phyloP scores from a whole-genome alignment of 2,329 filamentous ascomycete species.

The Ascosphaera acerosa region DNA sequence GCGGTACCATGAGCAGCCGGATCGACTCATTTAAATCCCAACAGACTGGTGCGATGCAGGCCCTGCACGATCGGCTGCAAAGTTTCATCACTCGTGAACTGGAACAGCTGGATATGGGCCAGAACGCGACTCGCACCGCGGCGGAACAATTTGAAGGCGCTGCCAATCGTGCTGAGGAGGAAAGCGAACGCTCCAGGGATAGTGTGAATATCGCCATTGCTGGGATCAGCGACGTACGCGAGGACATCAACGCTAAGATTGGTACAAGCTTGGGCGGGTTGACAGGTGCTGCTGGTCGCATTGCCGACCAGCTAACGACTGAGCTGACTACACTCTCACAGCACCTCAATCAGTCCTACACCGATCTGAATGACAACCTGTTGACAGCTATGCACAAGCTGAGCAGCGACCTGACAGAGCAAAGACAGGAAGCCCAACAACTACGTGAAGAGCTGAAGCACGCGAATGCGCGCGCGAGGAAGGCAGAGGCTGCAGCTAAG shows the following conservation, averaged over 20 bases:
- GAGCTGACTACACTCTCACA: conserved; percentile 68
- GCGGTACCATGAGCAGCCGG: conserved; percentile 47
- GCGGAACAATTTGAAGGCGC: conserved; percentile 40
- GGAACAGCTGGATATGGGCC: conserved; percentile 41
- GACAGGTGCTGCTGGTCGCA: conserved; percentile 60
- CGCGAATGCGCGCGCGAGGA: conserved; percentile 41
- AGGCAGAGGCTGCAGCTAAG: conserved; percentile 42
- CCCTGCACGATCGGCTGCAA: conserved; percentile 46
- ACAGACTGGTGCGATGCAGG: conserved; percentile 44
- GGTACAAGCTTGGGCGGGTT: conserved; percentile 65
- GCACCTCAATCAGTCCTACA: conserved; percentile 62
- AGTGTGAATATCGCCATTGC: conserved; percentile 80
- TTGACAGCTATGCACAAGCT: conserved; percentile 65
- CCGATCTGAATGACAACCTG: conserved; percentile 60
- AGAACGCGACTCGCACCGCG: conserved; percentile 44
- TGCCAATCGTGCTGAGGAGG: conserved; percentile 35
- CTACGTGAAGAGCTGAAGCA: conserved; percentile 46
- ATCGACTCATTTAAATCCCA: conserved; percentile 46
- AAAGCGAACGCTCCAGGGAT: conserved; percentile 33
- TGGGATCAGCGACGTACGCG: conserved; percentile 71
- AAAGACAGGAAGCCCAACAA: conserved; percentile 49
- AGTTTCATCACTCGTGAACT: conserved; percentile 53
- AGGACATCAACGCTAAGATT: conserved; percentile 67
- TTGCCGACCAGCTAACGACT: conserved; percentile 66
- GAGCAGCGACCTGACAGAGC: conserved; percentile 44